Base-by-base conservation (phyloP, 192 early-diverging fungal species). In the Backusella psychrophila region DNA sequence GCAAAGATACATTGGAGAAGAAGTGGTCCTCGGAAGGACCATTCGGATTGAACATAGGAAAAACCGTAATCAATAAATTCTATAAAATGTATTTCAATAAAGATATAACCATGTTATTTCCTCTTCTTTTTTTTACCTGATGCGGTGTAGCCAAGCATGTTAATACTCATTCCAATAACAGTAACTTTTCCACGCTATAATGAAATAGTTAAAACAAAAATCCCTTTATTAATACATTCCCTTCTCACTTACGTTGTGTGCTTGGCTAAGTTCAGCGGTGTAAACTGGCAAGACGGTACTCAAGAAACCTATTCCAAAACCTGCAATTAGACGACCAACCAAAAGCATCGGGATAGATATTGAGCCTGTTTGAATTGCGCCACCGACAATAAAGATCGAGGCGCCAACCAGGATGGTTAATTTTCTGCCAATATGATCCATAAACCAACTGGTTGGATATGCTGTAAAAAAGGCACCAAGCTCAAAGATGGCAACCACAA, bases 1-100 rank as follows among this genome's bases (percentile, higher is more conserved):
- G 91, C 94, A 6, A 94, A 93, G 26, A 94, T 85, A 21, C 90
- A 78, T 82, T 98, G 97, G 34, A 97, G 76, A 39, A 89, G 90
- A 39, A 97, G 83, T 17, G 96, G 93, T 31, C 94, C 81, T 56
- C 95, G 87, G 92, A 92, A 98, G 19, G 89, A 81, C 33, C 84
- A 84, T 39, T 88, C 44, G 15, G 74, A 77, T 52, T 87, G 71
- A 39, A 83, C 73, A 63, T 70, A 78, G 44, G 77, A 78, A 66
- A 79, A 81, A 31, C 80, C 90, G 75, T 89, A 91, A 31, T 90
- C 84, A 23, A 92, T 83, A 71, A 89, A 83, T 36, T 36, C 69
- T 71, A 42, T 21, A n/a, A 19, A 3, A 9, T 42, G 21, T 36
- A 8, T 35, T 6, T 23, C 6, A n/a, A 42, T 42, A 44, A 42